phyloP scores from a whole-genome alignment of 495 filamentous ascomycete genomes.

The Cercophora sp. region DNA sequence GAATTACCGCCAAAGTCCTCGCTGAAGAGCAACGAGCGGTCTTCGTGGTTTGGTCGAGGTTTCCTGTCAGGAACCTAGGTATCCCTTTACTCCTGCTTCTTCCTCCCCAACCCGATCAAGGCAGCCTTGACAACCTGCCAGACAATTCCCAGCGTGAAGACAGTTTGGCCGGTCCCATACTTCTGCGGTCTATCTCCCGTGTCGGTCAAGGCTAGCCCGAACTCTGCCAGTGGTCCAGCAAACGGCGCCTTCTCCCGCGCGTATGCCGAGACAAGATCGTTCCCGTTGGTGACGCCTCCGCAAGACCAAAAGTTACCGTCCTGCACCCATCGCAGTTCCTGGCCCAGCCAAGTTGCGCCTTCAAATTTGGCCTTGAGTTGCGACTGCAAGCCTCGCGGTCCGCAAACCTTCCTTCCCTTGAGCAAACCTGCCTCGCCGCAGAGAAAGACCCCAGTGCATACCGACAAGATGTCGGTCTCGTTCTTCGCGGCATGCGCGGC shows the following conservation, averaged over 20 bases:
- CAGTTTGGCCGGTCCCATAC: conserved; percentile 36
- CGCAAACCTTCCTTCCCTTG: conserved; percentile 45
- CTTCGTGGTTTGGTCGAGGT: too few species aligned
- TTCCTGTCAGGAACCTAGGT: too few species aligned
- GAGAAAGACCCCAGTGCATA: conserved; percentile 52
- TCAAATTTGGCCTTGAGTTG: conserved; percentile 42
- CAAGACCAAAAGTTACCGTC: conserved; percentile 61
- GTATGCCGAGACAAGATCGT: conserved; percentile 57
- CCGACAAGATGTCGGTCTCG: conserved; percentile 45
- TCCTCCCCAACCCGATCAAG: conserved; percentile 27
- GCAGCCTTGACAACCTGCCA: conserved; percentile 38
- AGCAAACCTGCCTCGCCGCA: conserved; percentile 49
- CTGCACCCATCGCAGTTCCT: conserved; percentile 44
- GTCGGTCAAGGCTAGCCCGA: conserved; percentile 47
- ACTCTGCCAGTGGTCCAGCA: conserved; percentile 44
- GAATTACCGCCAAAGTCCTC: too few species aligned
- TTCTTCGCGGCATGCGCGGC: conserved; percentile 32
- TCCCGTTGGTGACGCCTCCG: conserved; percentile 60
- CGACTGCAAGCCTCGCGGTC: conserved; percentile 48
- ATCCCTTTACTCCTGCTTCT: conserved; percentile 18
- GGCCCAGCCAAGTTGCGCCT: conserved; percentile 43
- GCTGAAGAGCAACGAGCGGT: too few species aligned
- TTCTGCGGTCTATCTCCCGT: conserved; percentile 44
- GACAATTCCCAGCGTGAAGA: conserved; percentile 27
- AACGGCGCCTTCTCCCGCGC: conserved; percentile 41